Base-by-base conservation (phyloP, 2,329 filamentous ascomycete genomes). In the Fusarium nygamai region DNA sequence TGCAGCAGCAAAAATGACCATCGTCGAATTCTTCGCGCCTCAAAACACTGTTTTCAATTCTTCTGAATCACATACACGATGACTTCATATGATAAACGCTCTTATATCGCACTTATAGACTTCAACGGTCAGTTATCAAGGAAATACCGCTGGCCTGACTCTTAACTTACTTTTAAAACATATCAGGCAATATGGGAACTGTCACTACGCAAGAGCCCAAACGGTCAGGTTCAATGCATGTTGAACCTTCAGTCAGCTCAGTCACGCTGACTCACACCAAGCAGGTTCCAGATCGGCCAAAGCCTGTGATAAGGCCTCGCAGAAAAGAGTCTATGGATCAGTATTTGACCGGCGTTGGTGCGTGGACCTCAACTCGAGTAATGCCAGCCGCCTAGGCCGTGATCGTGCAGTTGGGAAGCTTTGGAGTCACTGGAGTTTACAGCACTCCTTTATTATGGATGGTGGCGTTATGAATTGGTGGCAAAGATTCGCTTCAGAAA, bases 331-430 rank as follows among this genome's bases (percentile, higher is more conserved):
- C n/a, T n/a, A 44, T 57, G 29, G 50, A 62, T 0, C n/a, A 62
- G 9, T 36, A 33, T 27, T 16, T 62, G 20, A 16, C 22, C 4
- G 48, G 29, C 2, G 9, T 61, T 2, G 59, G 59, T 13, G 59
- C 59, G 2, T 61, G 59, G 59, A 3, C 48, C 2, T 44, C 48
- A 5, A 20, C 36, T 34, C 34, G 24, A 1, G n/a, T 9, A 2
- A 41, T 22, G 5, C n/a, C 16, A 0, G 24, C 47, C 11, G 51
- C 51, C 24, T 56, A 56, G 36, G 13, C 6, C 2, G 3, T 2
- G 4, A 2, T n/a, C 14, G 16, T 6, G 20, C 9, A 8, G 5
- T 2, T n/a, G 20, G 4, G 10, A 19, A 8, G 0, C 8, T 29
- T 31, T 3, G 20, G 31, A 31, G 38, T 36, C 11, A 2, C 12